Base-by-base conservation (phyloP, 2,329 filamentous ascomycete genomes). In the Aspergillus sp. region DNA sequence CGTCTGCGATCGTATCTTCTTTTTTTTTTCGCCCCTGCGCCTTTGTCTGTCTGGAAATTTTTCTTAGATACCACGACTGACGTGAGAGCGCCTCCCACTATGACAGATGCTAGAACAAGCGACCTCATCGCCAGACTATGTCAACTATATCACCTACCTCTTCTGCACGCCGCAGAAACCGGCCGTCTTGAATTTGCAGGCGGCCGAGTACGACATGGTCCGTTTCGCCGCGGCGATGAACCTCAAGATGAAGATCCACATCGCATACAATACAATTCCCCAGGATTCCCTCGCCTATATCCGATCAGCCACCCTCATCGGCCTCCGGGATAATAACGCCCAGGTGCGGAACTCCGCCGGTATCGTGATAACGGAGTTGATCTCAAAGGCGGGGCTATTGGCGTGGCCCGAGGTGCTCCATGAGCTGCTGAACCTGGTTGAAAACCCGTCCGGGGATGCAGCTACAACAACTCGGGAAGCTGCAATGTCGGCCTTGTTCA, bases 81-180 rank as follows among this genome's bases (percentile, higher is more conserved):
- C 54, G 14, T 35, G 39, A 40, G 39, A 14, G 47, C 45, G 19
- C 45, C 23, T 47, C 56, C 40, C 27, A 53, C 55, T 12, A 23
- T 53, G 35, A 56, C 68, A 98, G 95, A 96, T 98, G 91, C 90
- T 99, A 68, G 83, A 86, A 64, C 90, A 96, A 79, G 95, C 93
- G 60, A 96, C 91, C 73, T 79, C 82, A 52, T 95, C 90, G 11
- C 93, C 93, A 49, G 93, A 98, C 74, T 90, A 97, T 81, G 93
- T 96, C 81, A 98, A 98, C 78, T 99, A 99, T 76, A 87, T 99
- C 45, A 90, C 91, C 66, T 97, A 90, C 76, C 85, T 99, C 62
- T 91, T 96, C 76, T 91, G 90, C 59, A 91, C 85, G 67, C 74
- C 85, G 56, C 82, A 87, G 62, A 79, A 82, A 51, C 74, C 78